These are phyloP conservation scores for Dimargaris verticillata DNA, from an alignment of 192 early-diverging fungal species.

Conservation along the genomic window DNA sequence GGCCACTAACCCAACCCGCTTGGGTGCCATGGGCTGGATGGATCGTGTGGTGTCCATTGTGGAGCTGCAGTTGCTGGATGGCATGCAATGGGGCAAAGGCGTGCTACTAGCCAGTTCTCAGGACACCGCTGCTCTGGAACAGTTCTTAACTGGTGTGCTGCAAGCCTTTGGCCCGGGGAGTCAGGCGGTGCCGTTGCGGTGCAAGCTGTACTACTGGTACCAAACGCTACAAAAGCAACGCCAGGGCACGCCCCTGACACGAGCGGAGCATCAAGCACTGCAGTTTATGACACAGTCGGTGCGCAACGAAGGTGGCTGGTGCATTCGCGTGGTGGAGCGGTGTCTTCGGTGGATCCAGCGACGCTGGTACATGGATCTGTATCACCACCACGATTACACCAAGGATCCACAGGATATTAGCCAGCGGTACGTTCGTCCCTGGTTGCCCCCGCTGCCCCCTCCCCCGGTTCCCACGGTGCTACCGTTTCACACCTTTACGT, in stretches of 20 bases:
- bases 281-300: slow-evolving; percentile 10
- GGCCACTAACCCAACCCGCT: background rate
- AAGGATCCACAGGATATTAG: slow-evolving; percentile 3
- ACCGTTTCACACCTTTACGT: slow-evolving; percentile 91
- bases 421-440: slow-evolving; percentile 26
- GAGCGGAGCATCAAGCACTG: slow-evolving; percentile 16
- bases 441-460: slow-evolving; percentile 31
- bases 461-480: slow-evolving; percentile 68
- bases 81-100: slow-evolving; percentile 35
- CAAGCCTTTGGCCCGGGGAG: background rate
- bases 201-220: slow-evolving; percentile 2
- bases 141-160: background rate
- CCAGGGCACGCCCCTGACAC: slow-evolving; percentile 11
- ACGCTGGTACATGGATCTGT: slow-evolving; percentile 42
- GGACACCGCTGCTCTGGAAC: background rate
- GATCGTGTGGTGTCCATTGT: slow-evolving; percentile 61
- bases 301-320: slow-evolving; percentile 58
- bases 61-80: slow-evolving; percentile 54
- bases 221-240: background rate
- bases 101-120: slow-evolving; percentile 19
- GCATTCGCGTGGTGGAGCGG: slow-evolving; percentile 45
- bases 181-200: background rate
- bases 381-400: slow-evolving; percentile 15
- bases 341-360: slow-evolving; percentile 39
- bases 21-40: slow-evolving; percentile 40